These are phyloP conservation scores for Apiospora phragmitis DNA, from an alignment of 2,329 filamentous ascomycete genomes.

Conservation along the genomic window DNA sequence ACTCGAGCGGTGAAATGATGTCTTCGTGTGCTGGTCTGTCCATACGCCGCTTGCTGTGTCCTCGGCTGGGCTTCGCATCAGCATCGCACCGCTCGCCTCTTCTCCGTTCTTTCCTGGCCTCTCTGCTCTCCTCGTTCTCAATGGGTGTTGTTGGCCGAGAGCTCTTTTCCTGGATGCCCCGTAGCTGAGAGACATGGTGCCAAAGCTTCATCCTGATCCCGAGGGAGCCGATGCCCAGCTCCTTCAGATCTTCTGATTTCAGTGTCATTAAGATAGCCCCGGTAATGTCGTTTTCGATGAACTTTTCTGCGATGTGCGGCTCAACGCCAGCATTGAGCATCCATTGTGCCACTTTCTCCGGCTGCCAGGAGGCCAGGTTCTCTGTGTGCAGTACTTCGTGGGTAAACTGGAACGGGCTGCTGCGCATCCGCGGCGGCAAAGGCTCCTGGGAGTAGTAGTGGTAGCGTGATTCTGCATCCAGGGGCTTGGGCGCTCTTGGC, in stretches of 20 bases:
- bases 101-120: constrained; percentile 47
- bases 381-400: constrained; percentile 57
- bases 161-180: constrained; percentile 53
- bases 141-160: constrained; percentile 60
- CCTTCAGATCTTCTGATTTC: constrained; percentile 84
- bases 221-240: constrained; percentile 79
- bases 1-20: constrained; percentile 75
- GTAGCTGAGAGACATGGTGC: constrained; percentile 74
- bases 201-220: constrained; percentile 78
- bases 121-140: constrained; percentile 57
- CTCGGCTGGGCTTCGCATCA: constrained; percentile 34
- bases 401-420: constrained; percentile 54
- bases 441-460: constrained; percentile 38
- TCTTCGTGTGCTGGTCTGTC: constrained; percentile 53
- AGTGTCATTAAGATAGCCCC: constrained; percentile 86
- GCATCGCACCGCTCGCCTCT: constrained; percentile 34
- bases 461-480: constrained; percentile 36
- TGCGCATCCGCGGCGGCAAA: constrained; percentile 37
- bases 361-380: constrained; percentile 67
- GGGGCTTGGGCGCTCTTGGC: constrained; percentile 55
- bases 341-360: constrained; percentile 78
- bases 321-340: constrained; percentile 86
- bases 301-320: constrained; percentile 73
- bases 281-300: constrained; percentile 89
- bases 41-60: constrained; percentile 28